A percentile compares a stretch with the other conserved stretches of the same genome.
Conservation (phyloP, 495 filamentous ascomycete genomes). For the Corynascus novoguineensis region DNA sequence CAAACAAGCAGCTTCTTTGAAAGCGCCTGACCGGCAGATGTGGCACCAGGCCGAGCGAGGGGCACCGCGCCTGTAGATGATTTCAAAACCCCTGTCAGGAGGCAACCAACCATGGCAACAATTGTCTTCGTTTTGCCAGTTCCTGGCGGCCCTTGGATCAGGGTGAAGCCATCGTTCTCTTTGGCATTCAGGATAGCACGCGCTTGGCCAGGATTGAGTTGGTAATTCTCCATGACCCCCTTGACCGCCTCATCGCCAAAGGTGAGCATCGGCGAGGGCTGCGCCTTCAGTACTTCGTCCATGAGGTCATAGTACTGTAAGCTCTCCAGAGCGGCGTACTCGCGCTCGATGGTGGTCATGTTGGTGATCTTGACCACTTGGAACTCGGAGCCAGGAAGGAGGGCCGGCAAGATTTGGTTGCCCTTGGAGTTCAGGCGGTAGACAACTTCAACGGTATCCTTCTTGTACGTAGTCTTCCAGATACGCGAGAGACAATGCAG, state of each 20-base stretch:
- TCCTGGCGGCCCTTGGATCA: slow-evolving; percentile 93
- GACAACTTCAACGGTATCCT: slow-evolving; percentile 71
- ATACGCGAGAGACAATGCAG: slow-evolving; percentile 85
- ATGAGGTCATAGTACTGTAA: slow-evolving; percentile 93
- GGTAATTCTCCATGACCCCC: slow-evolving; percentile 65
- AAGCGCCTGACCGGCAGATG: slow-evolving; percentile 27
- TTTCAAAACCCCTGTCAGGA: slow-evolving; percentile 60
- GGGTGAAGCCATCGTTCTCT: slow-evolving; percentile 91
- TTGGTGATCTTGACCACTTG: slow-evolving; percentile 76
- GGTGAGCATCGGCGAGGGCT: slow-evolving; percentile 77
- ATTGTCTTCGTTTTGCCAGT: slow-evolving; percentile 99
- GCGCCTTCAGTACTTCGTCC: slow-evolving; percentile 80
- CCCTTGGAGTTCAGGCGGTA: slow-evolving; percentile 66
- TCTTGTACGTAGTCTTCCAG: slow-evolving; percentile 70
- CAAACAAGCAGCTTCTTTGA: slow-evolving; percentile 88
- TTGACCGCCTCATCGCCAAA: slow-evolving; percentile 68
- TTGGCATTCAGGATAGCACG: slow-evolving; percentile 85
- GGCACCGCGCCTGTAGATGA: slow-evolving; percentile 40
- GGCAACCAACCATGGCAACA: slow-evolving; percentile 86
- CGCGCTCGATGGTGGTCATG: slow-evolving; percentile 86
- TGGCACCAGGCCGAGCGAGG: slow-evolving; percentile 45
- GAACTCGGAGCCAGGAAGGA: slow-evolving; percentile 58
- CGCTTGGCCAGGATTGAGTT: slow-evolving; percentile 84
- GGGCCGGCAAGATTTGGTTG: slow-evolving; percentile 38
- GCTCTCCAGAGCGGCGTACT: slow-evolving; percentile 85